Base-by-base conservation (phyloP, 2,329 filamentous ascomycete genomes). In the Cladosporium sp. region DNA sequence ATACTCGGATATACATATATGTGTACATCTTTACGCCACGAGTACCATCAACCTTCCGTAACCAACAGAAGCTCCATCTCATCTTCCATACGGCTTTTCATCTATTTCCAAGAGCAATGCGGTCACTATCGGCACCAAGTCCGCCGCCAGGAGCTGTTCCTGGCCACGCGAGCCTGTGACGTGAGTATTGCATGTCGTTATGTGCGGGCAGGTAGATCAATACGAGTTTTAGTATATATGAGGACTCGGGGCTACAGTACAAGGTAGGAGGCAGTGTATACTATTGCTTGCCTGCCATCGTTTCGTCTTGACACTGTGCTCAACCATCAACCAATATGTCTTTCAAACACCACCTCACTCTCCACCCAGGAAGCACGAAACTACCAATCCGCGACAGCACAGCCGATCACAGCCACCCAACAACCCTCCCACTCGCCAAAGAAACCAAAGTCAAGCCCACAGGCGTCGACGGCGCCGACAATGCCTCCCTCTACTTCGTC, bases 401-500 rank as follows among this genome's bases (percentile, higher is more conserved):
- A 30, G 34, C 49, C 16, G 60, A 63, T 30, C 23, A 63, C 32
- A 56, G 48, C 8, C 66, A 77, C 34, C 76, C 80, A 2, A 63
- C 70, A 16, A 68, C 72, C 10, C 71, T 84, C 0, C 82, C 82
- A 8, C 67, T 74, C 10, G 77, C 81, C n/a, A 83, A 80, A 67
- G 75, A 78, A 54, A 80, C 76, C 53, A 81, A 81, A 65, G 60
- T 79, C 4, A 79, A 83, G 69, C 82, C 82, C 1, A 72, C 74
- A 8, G 74, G 74, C 28, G 72, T 76, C 10, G 73, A 73, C 53
- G 66, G 70, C 16, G 78, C 79, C 65, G 77, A 80, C 66, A 59
- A 64, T 61, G 82, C 79, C 3, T 82, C 80, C 63, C 70, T 86
- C 51, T 84, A 80, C 75, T 86, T 86, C 70, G 80, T 86, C 49